Conservation (phyloP, 352 stramenopile genomes). For the Pythium diclinum region DNA sequence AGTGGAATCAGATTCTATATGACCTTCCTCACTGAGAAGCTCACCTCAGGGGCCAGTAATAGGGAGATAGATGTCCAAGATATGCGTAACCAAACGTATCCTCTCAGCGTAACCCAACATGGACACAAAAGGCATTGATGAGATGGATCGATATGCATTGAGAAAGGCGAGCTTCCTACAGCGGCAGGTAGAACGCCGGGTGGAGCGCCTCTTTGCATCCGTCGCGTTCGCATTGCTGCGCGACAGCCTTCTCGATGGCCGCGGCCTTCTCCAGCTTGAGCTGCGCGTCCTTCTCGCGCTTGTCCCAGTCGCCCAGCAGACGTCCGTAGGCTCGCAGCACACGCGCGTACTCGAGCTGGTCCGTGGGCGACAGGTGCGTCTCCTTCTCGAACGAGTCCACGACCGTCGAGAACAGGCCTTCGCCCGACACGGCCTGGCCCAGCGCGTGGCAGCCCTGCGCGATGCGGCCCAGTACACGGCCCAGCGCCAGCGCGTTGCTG, state of each 20-base stretch:
- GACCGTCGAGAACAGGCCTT: conserved; percentile 67
- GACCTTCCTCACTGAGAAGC: neutral
- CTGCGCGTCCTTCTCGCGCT: conserved; percentile 29
- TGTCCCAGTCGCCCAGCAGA: conserved; percentile 32
- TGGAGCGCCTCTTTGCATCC: conserved; percentile 24
- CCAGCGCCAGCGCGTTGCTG: conserved; percentile 52
- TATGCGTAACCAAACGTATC: neutral
- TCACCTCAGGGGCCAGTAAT: neutral
- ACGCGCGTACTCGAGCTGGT: conserved; percentile 66
- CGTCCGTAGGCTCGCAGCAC: conserved; percentile 51
- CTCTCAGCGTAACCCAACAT: neutral
- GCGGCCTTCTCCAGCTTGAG: conserved; percentile 25
- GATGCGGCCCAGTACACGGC: conserved; percentile 63
- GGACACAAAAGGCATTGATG: no score
- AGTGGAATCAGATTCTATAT: neutral
- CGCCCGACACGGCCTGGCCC: conserved; percentile 66
- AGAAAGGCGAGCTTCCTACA: neutral
- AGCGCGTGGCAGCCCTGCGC: conserved; percentile 58
- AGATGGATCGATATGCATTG: no score
- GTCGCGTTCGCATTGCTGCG: conserved; percentile 15
- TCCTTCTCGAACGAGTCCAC: conserved; percentile 72
- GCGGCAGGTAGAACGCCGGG: conserved; percentile 31
- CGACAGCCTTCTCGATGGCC: conserved; percentile 19
- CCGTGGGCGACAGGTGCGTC: conserved; percentile 40
- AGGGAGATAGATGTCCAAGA: neutral